A percentile compares a stretch with the other conserved stretches of the same genome.
These are phyloP conservation scores for Vigna hirtella DNA, from an alignment of 306 rosid species.

Conservation along the genomic window DNA sequence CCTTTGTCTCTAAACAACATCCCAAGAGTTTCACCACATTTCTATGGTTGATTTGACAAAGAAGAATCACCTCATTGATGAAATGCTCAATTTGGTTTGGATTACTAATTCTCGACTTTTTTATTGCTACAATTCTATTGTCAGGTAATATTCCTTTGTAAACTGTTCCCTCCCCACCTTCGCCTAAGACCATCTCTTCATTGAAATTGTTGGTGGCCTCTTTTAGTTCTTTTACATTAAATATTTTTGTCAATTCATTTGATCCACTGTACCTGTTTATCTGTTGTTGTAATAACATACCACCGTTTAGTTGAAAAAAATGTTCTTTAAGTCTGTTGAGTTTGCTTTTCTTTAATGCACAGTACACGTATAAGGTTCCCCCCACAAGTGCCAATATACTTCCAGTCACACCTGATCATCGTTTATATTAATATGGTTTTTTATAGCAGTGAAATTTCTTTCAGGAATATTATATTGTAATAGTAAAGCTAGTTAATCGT, in stretches of 20 bases:
- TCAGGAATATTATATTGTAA: neutral
- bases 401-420: constrained; percentile 36
- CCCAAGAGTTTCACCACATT: constrained; percentile 63
- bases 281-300: constrained; percentile 47
- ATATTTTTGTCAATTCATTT: constrained; percentile 23
- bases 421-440: neutral
- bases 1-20: constrained; percentile 42
- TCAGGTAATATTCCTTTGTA: constrained; percentile 51
- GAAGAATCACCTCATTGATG: constrained; percentile 57
- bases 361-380: constrained; percentile 43
- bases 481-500: neutral
- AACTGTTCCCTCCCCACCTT: constrained; percentile 57
- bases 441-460: neutral
- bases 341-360: constrained; percentile 44
- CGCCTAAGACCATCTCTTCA: constrained; percentile 46
- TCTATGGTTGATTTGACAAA: constrained; percentile 57
- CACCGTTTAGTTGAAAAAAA: constrained; percentile 58
- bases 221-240: constrained; percentile 43
- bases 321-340: constrained; percentile 41
- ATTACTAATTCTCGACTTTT: constrained; percentile 54
- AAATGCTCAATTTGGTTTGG: constrained; percentile 53
- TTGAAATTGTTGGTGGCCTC: constrained; percentile 55
- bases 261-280: constrained; percentile 31
- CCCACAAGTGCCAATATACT: constrained; percentile 24
- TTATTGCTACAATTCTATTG: constrained; percentile 49